Evolutionary conservation across 805 yeast species (phyloP).

Genomic region (Saturnispora serradocipensis): DNA sequence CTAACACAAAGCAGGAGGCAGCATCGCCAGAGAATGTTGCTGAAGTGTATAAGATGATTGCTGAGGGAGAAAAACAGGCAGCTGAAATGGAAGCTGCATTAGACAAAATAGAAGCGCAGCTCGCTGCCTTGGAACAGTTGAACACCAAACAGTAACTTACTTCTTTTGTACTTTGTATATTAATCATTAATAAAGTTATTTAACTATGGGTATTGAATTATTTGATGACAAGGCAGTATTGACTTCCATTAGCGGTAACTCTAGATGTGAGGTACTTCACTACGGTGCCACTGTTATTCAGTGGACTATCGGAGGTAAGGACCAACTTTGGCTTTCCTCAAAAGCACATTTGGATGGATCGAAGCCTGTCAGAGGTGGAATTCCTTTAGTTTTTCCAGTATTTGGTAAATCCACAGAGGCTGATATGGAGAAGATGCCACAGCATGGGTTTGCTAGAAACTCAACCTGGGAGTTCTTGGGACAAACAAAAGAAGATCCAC

Average conservation of each 20-base stretch:
- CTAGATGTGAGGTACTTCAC: conserved; percentile 61
- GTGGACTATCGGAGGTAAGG: conserved; percentile 65
- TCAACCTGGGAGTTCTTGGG: conserved; percentile 93
- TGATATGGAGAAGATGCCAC: conserved; percentile 68
- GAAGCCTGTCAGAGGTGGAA: conserved; percentile 94
- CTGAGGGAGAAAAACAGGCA: conserved; percentile 17
- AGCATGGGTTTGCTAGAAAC: conserved; percentile 93
- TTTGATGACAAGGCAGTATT: conserved; percentile 53
- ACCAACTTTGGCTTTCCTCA: conserved; percentile 73
- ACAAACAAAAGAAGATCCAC: conserved; percentile 57
- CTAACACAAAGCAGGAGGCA: neutral
- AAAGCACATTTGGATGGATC: conserved; percentile 86
- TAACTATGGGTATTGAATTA: conserved; percentile 57
- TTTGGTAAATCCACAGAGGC: conserved; percentile 62
- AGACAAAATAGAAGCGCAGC: conserved; percentile 53
- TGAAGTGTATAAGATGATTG: conserved; percentile 7
- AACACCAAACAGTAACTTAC: neutral
- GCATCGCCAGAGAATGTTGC: conserved; percentile 1
- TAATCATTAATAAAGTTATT: neutral
- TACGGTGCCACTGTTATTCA: conserved; percentile 86
- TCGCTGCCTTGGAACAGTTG: conserved; percentile 40
- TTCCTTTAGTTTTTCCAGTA: conserved; percentile 92
- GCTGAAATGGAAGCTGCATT: conserved; percentile 49
- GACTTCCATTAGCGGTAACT: conserved; percentile 33
- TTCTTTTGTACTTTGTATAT: neutral